phyloP scores from a whole-genome alignment of 768 basidiomycete species.

The Russula olivacea region DNA sequence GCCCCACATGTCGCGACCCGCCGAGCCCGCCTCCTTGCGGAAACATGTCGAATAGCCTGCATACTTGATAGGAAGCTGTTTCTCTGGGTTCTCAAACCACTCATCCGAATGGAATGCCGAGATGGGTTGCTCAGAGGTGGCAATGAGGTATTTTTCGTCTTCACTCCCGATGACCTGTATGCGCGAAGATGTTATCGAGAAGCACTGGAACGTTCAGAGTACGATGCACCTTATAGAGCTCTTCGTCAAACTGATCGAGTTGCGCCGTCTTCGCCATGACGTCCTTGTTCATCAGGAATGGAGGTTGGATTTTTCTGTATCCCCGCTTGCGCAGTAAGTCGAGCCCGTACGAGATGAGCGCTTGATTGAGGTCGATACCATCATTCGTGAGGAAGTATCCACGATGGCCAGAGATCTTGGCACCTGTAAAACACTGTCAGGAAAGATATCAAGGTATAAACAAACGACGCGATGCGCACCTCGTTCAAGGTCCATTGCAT shows the following conservation, averaged over 20 bases:
- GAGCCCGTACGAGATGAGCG: slow-evolving; percentile 88
- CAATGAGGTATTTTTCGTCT: slow-evolving; percentile 98
- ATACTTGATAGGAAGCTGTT: slow-evolving; percentile 87
- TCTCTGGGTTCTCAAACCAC: slow-evolving; percentile 92
- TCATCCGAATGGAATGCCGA: slow-evolving; percentile 94
- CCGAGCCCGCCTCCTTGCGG: slow-evolving; percentile 97
- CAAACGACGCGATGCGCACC: slow-evolving; percentile 40
- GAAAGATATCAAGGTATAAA: not conserved
- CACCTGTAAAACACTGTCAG: slow-evolving; percentile 42
- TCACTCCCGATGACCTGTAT: slow-evolving; percentile 75
- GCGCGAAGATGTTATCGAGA: not conserved
- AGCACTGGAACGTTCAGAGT: not conserved
- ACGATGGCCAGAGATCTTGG: slow-evolving; percentile 91
- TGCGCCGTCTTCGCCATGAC: slow-evolving; percentile 98
- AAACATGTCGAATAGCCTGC: slow-evolving; percentile 94
- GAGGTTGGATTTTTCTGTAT: slow-evolving; percentile 94
- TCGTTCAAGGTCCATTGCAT: slow-evolving; percentile 95
- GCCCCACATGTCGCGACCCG: slow-evolving; percentile 98
- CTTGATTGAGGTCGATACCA: slow-evolving; percentile 96
- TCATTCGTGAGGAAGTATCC: slow-evolving; percentile 96
- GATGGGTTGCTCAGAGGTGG: slow-evolving; percentile 98
- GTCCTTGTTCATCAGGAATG: slow-evolving; percentile 98
- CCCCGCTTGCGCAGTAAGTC: slow-evolving; percentile 79
- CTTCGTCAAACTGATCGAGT: slow-evolving; percentile 97
- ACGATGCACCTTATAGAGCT: slow-evolving; percentile 84